Base-by-base conservation (phyloP, 2,329 filamentous ascomycete genomes). In the Alternaria postmessia region DNA sequence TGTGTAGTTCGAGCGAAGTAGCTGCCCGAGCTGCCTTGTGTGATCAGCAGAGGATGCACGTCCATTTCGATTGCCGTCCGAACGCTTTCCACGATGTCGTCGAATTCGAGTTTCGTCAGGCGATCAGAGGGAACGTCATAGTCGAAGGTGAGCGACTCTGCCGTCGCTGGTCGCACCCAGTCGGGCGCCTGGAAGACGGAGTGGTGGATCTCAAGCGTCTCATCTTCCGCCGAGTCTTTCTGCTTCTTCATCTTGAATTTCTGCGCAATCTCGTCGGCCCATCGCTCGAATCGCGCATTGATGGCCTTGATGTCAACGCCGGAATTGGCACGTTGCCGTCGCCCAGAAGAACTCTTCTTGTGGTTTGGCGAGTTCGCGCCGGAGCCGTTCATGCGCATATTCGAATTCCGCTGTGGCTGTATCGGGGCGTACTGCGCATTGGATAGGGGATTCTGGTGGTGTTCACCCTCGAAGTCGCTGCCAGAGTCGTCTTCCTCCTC, bases 281-380 rank as follows among this genome's bases (percentile, higher is more conserved):
- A 99, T 76, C 92, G 87, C 81, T 99, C 95, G 26, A 99, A 83
- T 24, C 95, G 87, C 60, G 94, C 94, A 79, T 99, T 99, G 80
- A 99, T 98, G 61, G 95, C 95, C 78, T 98, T 98, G 75, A 99
- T 91, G 75, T 99, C 95, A 18, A 99, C 94, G 3, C 94, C 94
- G 20, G 93, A 93, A 72, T 94, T 95, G 75, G 92, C 91, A 65
- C 89, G 85, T 62, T 83, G 80, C 52, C 87, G 84, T 64, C 84
- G 81, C 26, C 72, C 72, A 55, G 62, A 52, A 1, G 64, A 51
- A 5, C 51, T 59, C 56, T 67, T 69, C 43, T 73, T 70, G 51
- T 68, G 48, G 24, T 74, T 76, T 5, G 77, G 75, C 1, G 79
- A 78, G 12, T 51, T 65, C 7, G 76, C 63, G 22, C 70, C 74